Evolutionary conservation across 257 asterid genomes (phyloP).

Genomic region (Cruciata laevipes): DNA sequence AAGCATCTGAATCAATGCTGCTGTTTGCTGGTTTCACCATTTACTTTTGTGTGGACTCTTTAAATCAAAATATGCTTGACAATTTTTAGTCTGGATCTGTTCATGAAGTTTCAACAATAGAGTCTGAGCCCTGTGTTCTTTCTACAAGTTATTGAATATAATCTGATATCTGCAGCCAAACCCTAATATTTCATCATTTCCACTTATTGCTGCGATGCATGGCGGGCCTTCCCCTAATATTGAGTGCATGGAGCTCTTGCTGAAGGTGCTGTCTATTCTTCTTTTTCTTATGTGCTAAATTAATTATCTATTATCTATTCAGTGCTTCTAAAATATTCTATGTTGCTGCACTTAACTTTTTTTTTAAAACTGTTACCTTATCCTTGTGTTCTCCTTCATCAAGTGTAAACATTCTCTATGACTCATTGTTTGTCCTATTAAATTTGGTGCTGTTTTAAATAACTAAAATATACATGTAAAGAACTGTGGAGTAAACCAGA

Average conservation of each 20-base stretch:
- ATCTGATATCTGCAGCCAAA: constrained; percentile 14
- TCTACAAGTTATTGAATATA: background rate
- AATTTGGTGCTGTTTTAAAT: background rate
- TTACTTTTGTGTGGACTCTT: no score
- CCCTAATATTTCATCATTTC: background rate
- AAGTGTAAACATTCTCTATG: background rate
- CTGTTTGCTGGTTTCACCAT: no score
- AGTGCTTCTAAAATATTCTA: background rate
- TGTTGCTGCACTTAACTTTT: background rate
- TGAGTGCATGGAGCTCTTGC: constrained; percentile 17
- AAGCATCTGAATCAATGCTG: no score
- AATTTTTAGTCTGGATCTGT: no score
- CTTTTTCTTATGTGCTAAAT: no score
- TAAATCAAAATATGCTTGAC: no score
- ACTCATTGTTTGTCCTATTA: background rate
- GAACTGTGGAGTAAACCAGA: background rate
- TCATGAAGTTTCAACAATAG: background rate
- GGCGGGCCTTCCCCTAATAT: constrained; percentile 1
- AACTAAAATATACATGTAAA: background rate
- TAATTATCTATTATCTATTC: background rate
- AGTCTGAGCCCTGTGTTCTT: background rate
- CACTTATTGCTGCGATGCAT: constrained; percentile 8
- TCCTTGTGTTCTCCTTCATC: background rate
- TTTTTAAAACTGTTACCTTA: background rate
- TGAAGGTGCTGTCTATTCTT: constrained; percentile 9